Conservation (phyloP, 352 stramenopile genomes). For the Albugo candida region DNA sequence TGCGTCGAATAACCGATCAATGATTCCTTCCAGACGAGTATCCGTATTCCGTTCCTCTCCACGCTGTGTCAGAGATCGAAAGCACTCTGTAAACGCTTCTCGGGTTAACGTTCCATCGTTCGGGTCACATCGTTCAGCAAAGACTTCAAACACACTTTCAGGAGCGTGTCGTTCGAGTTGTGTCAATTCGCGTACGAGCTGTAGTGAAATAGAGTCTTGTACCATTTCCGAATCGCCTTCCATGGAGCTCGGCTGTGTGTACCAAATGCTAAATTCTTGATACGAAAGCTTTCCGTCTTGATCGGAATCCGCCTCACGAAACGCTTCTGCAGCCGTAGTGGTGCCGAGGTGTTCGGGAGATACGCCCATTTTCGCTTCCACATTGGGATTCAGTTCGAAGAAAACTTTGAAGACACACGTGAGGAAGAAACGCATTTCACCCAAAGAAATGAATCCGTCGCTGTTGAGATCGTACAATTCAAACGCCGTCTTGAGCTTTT, state of each 20-base stretch:
- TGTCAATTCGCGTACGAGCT: slow-evolving; percentile 71
- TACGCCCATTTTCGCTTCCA: slow-evolving; percentile 25
- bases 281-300: slow-evolving; percentile 39
- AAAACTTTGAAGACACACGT: slow-evolving; percentile 76
- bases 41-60: slow-evolving; percentile 51
- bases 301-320: slow-evolving; percentile 20
- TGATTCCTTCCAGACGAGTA: slow-evolving; percentile 32
- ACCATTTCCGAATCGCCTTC: slow-evolving; percentile 1
- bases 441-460: slow-evolving; percentile 59
- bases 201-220: slow-evolving; percentile 46
- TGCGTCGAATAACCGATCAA: slow-evolving; percentile 63
- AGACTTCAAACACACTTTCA: slow-evolving; percentile 72
- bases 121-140: slow-evolving; percentile 46
- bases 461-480: slow-evolving; percentile 61
- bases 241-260: slow-evolving; percentile 19
- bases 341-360: slow-evolving; percentile 44
- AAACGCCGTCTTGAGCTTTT: slow-evolving; percentile 21
- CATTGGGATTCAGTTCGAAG: slow-evolving; percentile 62
- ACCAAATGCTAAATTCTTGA: slow-evolving; percentile 69
- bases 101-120: slow-evolving; percentile 63
- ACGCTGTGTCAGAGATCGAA: slow-evolving; percentile 68
- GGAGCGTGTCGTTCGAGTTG: slow-evolving; percentile 62
- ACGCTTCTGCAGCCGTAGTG: slow-evolving; percentile 65
- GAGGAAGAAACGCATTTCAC: slow-evolving; percentile 70
- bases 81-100: slow-evolving; percentile 67